Percentiles rank a stretch among this genome's conserved stretches.
These are phyloP conservation scores for Coffea eugenioides DNA, from an alignment of 257 asterid genomes.

Conservation along the genomic window DNA sequence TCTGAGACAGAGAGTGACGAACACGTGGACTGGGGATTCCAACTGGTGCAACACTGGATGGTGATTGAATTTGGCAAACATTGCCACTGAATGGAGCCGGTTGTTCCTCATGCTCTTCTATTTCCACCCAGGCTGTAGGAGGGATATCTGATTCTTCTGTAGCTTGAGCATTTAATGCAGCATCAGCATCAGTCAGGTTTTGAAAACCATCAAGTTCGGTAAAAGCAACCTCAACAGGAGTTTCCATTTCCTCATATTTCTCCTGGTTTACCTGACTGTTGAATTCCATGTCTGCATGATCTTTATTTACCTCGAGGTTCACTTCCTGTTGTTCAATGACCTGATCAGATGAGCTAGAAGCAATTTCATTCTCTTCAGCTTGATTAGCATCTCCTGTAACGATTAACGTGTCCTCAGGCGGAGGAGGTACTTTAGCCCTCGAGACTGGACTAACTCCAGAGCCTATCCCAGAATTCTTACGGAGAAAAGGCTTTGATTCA, in stretches of 20 bases:
- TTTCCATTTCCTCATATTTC: conserved; percentile 44
- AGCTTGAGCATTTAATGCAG: conserved; percentile 36
- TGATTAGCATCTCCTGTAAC: conserved; percentile 29
- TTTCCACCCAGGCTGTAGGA: conserved; percentile 95
- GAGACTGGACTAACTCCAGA: conserved; percentile 43
- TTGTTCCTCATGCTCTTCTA: conserved; percentile 68
- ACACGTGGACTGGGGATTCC: conserved; percentile 73
- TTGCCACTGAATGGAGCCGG: conserved; percentile 33
- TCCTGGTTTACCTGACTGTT: conserved; percentile 32
- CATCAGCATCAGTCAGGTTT: conserved; percentile 25
- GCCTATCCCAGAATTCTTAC: conserved; percentile 69
- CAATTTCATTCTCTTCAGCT: conserved; percentile 41
- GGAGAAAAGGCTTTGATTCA: conserved; percentile 91
- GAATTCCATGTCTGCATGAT: conserved; percentile 23
- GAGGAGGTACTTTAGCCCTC: conserved; percentile 48
- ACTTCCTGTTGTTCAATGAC: conserved; percentile 45
- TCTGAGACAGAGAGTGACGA: conserved; percentile 95
- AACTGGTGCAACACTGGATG: conserved; percentile 40
- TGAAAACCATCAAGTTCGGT: conserved; percentile 22
- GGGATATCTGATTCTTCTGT: conserved; percentile 74
- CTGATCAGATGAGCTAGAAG: conserved; percentile 38
- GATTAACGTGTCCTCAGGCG: conserved; percentile 43
- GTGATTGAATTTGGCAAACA: conserved; percentile 41
- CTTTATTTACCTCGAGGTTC: conserved; percentile 30
- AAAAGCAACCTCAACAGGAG: conserved; percentile 30